Percentiles rank a stretch among this genome's conserved stretches.
Conservation (phyloP, 257 asterid genomes). For the Rehmannia glutinosa region DNA sequence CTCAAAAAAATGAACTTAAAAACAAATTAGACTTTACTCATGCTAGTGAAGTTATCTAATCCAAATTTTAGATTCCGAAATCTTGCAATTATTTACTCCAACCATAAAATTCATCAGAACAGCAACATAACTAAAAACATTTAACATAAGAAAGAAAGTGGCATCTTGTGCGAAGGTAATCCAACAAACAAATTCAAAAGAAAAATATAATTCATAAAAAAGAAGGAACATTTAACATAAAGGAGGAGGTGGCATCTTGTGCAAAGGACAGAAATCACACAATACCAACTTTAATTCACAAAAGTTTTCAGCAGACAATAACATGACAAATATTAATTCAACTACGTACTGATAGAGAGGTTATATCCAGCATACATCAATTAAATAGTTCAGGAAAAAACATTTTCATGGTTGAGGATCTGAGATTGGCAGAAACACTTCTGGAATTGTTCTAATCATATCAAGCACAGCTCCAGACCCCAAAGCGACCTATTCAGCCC, state of each 20-base stretch:
- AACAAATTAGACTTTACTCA: background rate
- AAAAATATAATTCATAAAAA: background rate
- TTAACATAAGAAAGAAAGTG: background rate
- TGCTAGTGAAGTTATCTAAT: background rate
- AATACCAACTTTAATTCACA: conserved; percentile 18
- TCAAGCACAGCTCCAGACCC: conserved; percentile 45
- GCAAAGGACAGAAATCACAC: conserved; percentile 20
- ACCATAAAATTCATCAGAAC: background rate
- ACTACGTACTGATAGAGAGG: conserved; percentile 59
- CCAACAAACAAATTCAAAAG: conserved; percentile 11
- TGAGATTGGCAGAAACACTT: conserved; percentile 38
- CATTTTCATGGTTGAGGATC: conserved; percentile 42
- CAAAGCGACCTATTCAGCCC: conserved; percentile 30
- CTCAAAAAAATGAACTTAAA: background rate
- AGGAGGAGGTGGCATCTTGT: conserved; percentile 11
- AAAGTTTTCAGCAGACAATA: conserved; percentile 16
- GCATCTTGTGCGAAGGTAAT: conserved; percentile 11
- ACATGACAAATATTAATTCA: conserved; percentile 31
- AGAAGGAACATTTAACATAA: conserved; percentile 15
- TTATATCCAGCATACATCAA: conserved; percentile 63
- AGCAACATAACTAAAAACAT: background rate
- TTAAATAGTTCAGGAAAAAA: conserved; percentile 50
- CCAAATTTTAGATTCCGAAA: conserved; percentile 1
- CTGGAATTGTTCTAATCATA: conserved; percentile 34
- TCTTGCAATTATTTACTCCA: conserved; percentile 10